Evolutionary conservation across 129 eudicot species (phyloP).

Genomic region (Flaveria brownii): DNA sequence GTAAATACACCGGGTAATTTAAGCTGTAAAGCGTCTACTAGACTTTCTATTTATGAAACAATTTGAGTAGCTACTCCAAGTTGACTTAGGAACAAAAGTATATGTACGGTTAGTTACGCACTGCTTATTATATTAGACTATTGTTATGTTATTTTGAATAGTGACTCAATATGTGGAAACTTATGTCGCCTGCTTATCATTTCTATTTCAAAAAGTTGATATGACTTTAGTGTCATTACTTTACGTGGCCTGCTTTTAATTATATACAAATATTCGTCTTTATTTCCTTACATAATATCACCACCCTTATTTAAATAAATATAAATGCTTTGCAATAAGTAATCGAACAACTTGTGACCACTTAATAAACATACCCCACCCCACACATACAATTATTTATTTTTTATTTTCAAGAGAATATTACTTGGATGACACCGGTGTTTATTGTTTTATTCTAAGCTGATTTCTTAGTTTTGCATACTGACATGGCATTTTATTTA

Average conservation of each 20-base stretch:
- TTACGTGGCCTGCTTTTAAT: background rate
- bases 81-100: background rate
- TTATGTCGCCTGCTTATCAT: background rate
- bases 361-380: background rate
- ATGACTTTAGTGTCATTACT: background rate
- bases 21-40: background rate
- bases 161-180: background rate
- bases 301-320: background rate
- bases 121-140: background rate
- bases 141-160: background rate
- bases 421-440: too few relatives aligned
- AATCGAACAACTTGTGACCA: background rate
- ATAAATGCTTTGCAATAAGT: background rate
- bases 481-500: too few relatives aligned
- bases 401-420: too few relatives aligned
- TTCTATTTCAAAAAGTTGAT: background rate
- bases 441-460: too few relatives aligned
- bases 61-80: background rate
- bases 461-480: too few relatives aligned
- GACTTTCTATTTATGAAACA: background rate
- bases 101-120: slow-evolving; percentile 10
- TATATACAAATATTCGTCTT: background rate
- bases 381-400: too few relatives aligned
- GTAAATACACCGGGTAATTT: too few relatives aligned
- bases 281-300: background rate